Evolutionary conservation across 768 basidiomycete genomes (phyloP).

Genomic region (Paxillus involutus): DNA sequence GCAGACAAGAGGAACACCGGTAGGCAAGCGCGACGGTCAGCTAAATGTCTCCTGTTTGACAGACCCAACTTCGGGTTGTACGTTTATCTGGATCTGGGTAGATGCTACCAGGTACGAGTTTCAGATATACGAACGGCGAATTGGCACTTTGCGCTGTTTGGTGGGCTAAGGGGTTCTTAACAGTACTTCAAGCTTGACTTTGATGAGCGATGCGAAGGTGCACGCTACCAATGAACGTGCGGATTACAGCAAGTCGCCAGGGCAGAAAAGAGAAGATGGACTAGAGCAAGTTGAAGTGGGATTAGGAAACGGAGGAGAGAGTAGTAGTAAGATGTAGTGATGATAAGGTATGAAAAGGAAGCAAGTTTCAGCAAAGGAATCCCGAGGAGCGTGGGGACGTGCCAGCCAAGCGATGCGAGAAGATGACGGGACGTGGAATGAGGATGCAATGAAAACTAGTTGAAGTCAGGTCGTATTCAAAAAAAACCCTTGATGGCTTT

Average conservation of each 20-base stretch:
- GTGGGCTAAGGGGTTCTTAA: no score
- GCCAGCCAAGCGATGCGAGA: neutral
- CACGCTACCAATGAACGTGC: neutral
- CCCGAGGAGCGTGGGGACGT: no score
- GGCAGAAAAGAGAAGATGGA: neutral
- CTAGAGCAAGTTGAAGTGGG: neutral
- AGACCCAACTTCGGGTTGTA: no score
- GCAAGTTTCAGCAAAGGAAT: neutral
- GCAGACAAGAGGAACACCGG: neutral
- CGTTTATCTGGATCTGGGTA: no score
- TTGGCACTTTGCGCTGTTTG: no score
- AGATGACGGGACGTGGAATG: constrained; percentile 12
- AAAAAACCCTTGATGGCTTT: no score
- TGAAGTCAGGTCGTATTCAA: neutral
- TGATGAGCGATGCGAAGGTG: neutral
- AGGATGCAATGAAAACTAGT: neutral
- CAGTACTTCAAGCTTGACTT: no score
- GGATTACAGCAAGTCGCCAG: neutral
- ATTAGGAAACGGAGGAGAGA: neutral
- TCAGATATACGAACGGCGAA: no score
- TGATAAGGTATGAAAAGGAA: neutral
- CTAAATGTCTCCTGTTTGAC: no score
- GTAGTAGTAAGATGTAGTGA: neutral
- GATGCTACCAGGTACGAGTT: no score
- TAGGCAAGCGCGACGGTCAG: neutral